phyloP scores from a whole-genome alignment of 2,329 filamentous ascomycete genomes.

The Ceratocystis papillata region DNA sequence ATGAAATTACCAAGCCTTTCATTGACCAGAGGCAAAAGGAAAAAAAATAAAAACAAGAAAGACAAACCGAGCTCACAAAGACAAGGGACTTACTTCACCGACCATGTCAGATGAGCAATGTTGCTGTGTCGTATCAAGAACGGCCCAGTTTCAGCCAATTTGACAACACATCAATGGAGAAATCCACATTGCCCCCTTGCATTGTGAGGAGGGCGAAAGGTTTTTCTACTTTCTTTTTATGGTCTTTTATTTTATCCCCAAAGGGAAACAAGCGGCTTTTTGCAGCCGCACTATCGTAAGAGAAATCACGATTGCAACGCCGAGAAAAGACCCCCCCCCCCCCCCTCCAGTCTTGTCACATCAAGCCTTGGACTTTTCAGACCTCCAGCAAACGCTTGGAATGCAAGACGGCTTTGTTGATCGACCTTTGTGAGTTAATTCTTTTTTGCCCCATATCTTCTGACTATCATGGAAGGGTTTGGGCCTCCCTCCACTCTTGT shows the following conservation, averaged over 20 bases:
- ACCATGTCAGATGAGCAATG: not conserved
- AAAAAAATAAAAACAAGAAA: not conserved
- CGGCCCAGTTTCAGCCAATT: constrained; percentile 8
- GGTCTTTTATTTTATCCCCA: not conserved
- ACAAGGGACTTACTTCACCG: not conserved
- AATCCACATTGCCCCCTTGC: not conserved
- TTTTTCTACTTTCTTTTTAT: not conserved
- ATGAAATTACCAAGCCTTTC: too few relatives aligned
- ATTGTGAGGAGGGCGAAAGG: not conserved
- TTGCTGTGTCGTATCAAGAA: not conserved
- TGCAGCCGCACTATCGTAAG: constrained; percentile 3
- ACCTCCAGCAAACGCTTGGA: too few relatives aligned
- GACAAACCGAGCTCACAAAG: not conserved
- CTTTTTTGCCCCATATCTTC: too few relatives aligned
- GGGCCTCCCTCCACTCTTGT: too few relatives aligned
- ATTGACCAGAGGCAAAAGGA: not conserved
- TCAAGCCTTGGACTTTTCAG: too few relatives aligned
- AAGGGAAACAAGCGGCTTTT: constrained; percentile 11
- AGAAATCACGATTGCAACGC: not conserved
- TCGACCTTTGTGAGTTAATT: too few relatives aligned
- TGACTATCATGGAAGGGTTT: too few relatives aligned
- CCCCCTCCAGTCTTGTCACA: too few relatives aligned
- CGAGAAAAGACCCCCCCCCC: constrained; percentile 8
- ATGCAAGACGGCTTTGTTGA: too few relatives aligned
- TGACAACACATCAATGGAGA: constrained; percentile 15